Base-by-base conservation (phyloP, 1,284 basidiomycete genomes). In the Apiotrichum mycotoxinovorans region DNA sequence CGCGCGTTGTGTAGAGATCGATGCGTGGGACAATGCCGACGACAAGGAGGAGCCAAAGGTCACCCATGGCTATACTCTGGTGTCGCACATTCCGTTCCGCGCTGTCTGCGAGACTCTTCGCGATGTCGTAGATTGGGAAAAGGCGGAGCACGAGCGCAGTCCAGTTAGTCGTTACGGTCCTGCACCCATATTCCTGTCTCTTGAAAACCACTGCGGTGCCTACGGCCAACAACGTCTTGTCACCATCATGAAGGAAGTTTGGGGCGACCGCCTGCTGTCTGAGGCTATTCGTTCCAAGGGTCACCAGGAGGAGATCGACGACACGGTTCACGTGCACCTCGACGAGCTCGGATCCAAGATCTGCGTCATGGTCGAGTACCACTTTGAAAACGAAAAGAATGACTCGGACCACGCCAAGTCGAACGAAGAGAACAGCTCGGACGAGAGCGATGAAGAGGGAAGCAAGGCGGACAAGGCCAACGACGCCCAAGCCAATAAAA, bases 61-160 rank as follows among this genome's bases (percentile, higher is more conserved):
- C 25, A 62, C 60, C 9, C 60, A 62, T 37, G 60, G 60, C n/a
- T 62, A 43, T 42, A 62, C 60, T 1, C 60, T 62, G 41, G 57
- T 58, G 7, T 58, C 57, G 20, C 33, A 59, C 60, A 54, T 58
- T 10, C 42, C 60, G 7, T 62, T 59, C 54, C 51, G 60, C 3
- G 15, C 33, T 3, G 54, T 62, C 27, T 62, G 60, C 43, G 60
- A 62, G 54, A 54, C 54, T 15, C 53, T 62, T 35, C 60, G 60
- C 20, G 54, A 56, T 26, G 41, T 47, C 10, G 26, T 53, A 37
- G 54, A 56, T 17, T 33, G 30, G 11, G 51, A 54, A 40, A 23
- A 18, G 23, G 35, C 20, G 8, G 30, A 49, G 30, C 30, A 30
- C 5, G 30, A 30, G 30, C 30, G 30, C 30, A 30, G 12, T 9